A percentile compares a stretch with the other conserved stretches of the same genome.
Evolutionary conservation across 192 early-diverging fungal species (phyloP).

Genomic region (Coemansia sp.): DNA sequence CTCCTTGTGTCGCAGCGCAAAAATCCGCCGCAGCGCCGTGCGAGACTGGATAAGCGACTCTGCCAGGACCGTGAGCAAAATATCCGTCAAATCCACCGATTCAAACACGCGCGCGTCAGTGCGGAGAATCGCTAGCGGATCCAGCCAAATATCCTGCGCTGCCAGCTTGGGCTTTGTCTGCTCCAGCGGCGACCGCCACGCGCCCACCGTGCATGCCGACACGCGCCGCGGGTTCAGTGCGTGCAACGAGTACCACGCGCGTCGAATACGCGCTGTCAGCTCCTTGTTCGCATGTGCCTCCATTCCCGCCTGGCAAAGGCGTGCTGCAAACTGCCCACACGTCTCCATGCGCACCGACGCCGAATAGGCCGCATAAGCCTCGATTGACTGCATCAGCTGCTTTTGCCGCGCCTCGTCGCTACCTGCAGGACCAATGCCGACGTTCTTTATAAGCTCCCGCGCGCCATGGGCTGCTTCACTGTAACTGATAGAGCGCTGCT

Average conservation of each 20-base stretch:
- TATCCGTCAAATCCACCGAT: slow-evolving; percentile 38
- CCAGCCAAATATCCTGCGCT: slow-evolving; percentile 54
- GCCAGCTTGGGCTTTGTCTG: slow-evolving; percentile 26
- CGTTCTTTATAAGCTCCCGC: not conserved
- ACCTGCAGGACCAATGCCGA: not conserved
- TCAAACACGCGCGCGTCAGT: slow-evolving; percentile 56
- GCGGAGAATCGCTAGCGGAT: slow-evolving; percentile 59
- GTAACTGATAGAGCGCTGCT: not conserved
- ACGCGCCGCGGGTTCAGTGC: slow-evolving; percentile 37
- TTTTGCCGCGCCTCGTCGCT: not conserved
- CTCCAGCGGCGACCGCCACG: slow-evolving; percentile 28
- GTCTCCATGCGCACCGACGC: slow-evolving; percentile 34
- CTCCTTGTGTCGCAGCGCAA: slow-evolving; percentile 27
- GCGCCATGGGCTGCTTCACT: not conserved
- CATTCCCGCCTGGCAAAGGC: slow-evolving; percentile 21
- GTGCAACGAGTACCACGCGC: slow-evolving; percentile 40
- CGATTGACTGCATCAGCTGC: slow-evolving; percentile 9
- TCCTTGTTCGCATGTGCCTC: slow-evolving; percentile 1
- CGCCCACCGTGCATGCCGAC: slow-evolving; percentile 28
- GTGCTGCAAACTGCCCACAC: slow-evolving; percentile 21
- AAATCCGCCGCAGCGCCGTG: slow-evolving; percentile 42
- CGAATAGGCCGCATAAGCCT: slow-evolving; percentile 21
- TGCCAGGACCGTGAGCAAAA: slow-evolving; percentile 36
- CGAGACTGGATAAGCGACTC: slow-evolving; percentile 52
- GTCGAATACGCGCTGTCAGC: slow-evolving; percentile 28